Conservation (phyloP, 2,329 filamentous ascomycete genomes). For the Colletotrichum brevisporum region DNA sequence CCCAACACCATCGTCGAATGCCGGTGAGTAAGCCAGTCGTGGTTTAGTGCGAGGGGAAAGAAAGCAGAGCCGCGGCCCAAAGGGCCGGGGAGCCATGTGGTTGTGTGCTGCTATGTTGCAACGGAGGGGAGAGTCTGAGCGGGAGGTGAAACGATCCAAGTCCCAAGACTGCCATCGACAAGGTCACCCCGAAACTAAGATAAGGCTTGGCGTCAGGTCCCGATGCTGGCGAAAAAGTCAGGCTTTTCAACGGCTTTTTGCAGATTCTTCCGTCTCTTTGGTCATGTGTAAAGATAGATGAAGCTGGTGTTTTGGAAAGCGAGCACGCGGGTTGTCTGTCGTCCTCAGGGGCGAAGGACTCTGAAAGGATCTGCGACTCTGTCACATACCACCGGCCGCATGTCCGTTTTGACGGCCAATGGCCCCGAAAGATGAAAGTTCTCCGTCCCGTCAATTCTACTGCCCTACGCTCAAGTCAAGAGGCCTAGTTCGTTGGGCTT, state of each 20-base stretch:
- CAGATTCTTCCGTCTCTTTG: too few species aligned
- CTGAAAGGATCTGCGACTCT: conserved; percentile 25
- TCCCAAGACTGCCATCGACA: conserved; percentile 33
- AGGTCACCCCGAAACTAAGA: conserved; percentile 28
- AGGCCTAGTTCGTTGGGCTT: not conserved
- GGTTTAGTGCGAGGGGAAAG: not conserved
- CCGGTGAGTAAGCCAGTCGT: not conserved
- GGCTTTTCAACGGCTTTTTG: not conserved
- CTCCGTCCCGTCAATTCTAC: not conserved
- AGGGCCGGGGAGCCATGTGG: conserved; percentile 10
- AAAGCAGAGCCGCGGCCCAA: conserved; percentile 1
- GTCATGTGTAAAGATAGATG: conserved; percentile 34
- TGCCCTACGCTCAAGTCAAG: too few species aligned
- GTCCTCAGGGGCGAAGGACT: not conserved
- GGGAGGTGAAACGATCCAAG: conserved; percentile 37
- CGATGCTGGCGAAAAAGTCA: not conserved
- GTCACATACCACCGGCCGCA: conserved; percentile 18
- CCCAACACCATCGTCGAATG: not conserved
- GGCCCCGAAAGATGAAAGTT: not conserved
- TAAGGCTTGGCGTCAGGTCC: conserved; percentile 27
- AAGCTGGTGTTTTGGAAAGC: conserved; percentile 32
- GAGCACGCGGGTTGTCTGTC: conserved; percentile 6
- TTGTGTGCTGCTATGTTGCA: not conserved
- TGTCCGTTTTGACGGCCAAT: conserved; percentile 8
- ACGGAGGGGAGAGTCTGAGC: conserved; percentile 37